Conservation (phyloP, 2,329 filamentous ascomycete species). For the Hypoxylon sp. region DNA sequence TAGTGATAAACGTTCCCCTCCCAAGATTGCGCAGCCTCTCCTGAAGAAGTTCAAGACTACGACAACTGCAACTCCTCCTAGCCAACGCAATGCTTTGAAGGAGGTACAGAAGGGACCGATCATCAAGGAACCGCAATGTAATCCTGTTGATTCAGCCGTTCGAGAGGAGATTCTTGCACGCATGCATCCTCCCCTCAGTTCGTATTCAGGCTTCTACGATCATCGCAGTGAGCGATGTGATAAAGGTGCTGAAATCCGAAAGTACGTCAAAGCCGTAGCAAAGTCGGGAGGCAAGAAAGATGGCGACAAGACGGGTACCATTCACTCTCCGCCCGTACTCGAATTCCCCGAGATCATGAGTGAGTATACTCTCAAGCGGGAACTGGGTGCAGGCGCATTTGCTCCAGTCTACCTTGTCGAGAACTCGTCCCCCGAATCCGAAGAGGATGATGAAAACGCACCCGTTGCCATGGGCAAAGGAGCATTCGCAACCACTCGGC, state of each 20-base stretch:
- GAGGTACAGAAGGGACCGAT: slow-evolving; percentile 75
- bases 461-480: slow-evolving; percentile 72
- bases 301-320: slow-evolving; percentile 73
- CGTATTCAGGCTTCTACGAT: slow-evolving; percentile 86
- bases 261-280: slow-evolving; percentile 78
- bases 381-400: slow-evolving; percentile 94
- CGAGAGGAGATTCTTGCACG: slow-evolving; percentile 81
- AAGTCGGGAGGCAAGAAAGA: slow-evolving; percentile 67
- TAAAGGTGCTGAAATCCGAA: slow-evolving; percentile 82
- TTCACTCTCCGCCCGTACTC: slow-evolving; percentile 74
- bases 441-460: slow-evolving; percentile 58
- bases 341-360: slow-evolving; percentile 75
- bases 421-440: slow-evolving; percentile 70
- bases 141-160: slow-evolving; percentile 85
- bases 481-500: slow-evolving; percentile 68
- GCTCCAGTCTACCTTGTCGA: slow-evolving; percentile 95
- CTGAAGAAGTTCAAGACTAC: slow-evolving; percentile 60
- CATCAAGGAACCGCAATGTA: slow-evolving; percentile 87
- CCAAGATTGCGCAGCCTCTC: slow-evolving; percentile 67
- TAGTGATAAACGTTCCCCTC: slow-evolving; percentile 64
- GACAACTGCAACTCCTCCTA: slow-evolving; percentile 55
- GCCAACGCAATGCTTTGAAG: slow-evolving; percentile 53
- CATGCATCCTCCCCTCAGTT: slow-evolving; percentile 78
- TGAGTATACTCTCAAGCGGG: slow-evolving; percentile 83
- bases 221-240: slow-evolving; percentile 75